A percentile compares a stretch with the other conserved stretches of the same genome.
Conservation (phyloP, 2,329 filamentous ascomycete species). For the Colletotrichum simmondsii region DNA sequence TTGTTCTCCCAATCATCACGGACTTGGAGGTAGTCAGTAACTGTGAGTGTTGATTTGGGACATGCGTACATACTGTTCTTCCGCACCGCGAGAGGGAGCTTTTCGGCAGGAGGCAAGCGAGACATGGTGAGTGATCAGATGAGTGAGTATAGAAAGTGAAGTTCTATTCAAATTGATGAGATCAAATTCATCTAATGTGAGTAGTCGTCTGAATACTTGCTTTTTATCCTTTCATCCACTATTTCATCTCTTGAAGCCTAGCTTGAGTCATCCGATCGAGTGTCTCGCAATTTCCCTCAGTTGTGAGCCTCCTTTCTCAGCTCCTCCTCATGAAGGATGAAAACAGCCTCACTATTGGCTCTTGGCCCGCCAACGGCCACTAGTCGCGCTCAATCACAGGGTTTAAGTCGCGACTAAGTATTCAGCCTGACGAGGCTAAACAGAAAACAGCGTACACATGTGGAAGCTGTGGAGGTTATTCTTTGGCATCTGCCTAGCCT, state of each 20-base stretch:
- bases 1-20: slow-evolving; percentile 64
- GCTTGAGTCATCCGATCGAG: not conserved
- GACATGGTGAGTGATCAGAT: slow-evolving; percentile 41
- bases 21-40: slow-evolving; percentile 47
- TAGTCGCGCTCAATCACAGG: not conserved
- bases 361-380: slow-evolving; percentile 17
- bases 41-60: slow-evolving; percentile 34
- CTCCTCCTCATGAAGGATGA: not conserved
- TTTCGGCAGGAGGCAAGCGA: slow-evolving; percentile 58
- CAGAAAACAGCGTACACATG: not conserved
- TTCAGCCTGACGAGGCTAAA: not conserved
- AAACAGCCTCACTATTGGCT: slow-evolving; percentile 4
- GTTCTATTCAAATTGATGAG: not conserved
- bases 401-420: not conserved
- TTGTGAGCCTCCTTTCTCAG: slow-evolving; percentile 13
- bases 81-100: slow-evolving; percentile 61
- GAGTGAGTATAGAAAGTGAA: not conserved
- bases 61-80: slow-evolving; percentile 55
- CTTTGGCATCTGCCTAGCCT: not conserved
- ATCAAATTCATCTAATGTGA: not conserved
- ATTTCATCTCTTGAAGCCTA: not conserved
- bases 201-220: not conserved
- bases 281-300: not conserved
- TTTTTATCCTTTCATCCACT: slow-evolving; percentile 7
- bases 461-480: not conserved